phyloP scores from a whole-genome alignment of 768 basidiomycete species.

The Boletus rex-veris region DNA sequence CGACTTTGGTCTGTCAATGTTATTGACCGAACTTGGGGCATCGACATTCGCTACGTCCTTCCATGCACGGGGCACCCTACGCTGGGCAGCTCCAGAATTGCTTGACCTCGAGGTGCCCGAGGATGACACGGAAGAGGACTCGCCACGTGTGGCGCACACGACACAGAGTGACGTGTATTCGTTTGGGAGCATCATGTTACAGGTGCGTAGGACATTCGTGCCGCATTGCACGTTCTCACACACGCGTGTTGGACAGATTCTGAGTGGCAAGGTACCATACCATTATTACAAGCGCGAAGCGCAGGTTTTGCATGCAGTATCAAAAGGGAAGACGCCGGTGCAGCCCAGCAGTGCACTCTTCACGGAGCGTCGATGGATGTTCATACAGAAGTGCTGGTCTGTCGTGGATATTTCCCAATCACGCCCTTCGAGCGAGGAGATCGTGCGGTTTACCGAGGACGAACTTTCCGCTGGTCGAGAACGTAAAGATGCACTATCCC shows the following conservation, averaged over 20 bases:
- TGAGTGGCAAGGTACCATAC: not conserved
- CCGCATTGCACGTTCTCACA: not conserved
- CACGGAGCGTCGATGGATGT: conserved; percentile 7
- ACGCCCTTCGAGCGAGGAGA: conserved; percentile 31
- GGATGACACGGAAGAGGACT: not conserved
- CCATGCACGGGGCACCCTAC: conserved; percentile 7
- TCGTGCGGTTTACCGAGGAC: conserved; percentile 1
- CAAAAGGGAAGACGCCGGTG: not conserved
- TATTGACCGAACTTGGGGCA: not conserved
- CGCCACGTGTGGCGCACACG: not conserved
- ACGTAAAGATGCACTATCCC: conserved; percentile 16
- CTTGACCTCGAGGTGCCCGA: conserved; percentile 1
- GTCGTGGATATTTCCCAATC: not conserved
- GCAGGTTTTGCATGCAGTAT: conserved; percentile 11
- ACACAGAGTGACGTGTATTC: conserved; percentile 1
- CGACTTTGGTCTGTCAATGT: too few relatives aligned
- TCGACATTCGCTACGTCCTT: conserved; percentile 18
- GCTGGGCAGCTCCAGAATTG: conserved; percentile 8
- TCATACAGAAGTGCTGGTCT: conserved; percentile 16
- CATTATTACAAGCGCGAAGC: conserved; percentile 1
- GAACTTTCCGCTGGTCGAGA: conserved; percentile 3
- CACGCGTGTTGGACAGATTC: not conserved
- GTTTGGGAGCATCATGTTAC: not conserved
- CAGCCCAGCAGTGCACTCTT: not conserved
- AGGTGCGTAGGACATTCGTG: not conserved